Base-by-base conservation (phyloP, 345 rosid genomes). In the Populus alba region DNA sequence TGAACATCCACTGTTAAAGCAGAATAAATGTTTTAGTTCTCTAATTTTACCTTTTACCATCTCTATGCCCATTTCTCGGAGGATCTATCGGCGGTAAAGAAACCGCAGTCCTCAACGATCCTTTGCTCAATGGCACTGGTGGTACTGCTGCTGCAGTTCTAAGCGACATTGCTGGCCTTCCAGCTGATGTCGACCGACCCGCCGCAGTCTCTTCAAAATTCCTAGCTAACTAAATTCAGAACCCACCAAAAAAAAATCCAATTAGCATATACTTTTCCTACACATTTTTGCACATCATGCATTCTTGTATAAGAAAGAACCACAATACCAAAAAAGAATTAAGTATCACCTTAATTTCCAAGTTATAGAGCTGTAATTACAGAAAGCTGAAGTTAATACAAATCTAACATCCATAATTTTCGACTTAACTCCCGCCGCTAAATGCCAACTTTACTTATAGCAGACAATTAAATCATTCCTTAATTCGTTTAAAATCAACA, bases 81-180 rank as follows among this genome's bases (percentile, higher is more conserved):
- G 97, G 91, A 71, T 80, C 94, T 22, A 87, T 74, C 1, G 95
- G 92, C 22, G 89, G 93, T 68, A 90, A 77, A 38, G 92, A 86
- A 66, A 87, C 88, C 7, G 91, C 88, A 8, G 92, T 89, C 86
- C 87, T 88, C 41, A 92, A 82, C 51, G 90, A 83, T 51, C 82
- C 83, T 79, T 92, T 93, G 79, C 81, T 85, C 2, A 92, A 88
- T 4, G 90, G 92, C 33, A 89, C 86, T 71, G 90, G 86, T 20
- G 90, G 87, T 11, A 87, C 75, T 39, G 91, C 65, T 23, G 70
- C 75, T 29, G 91, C 79, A 41, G 91, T 66, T 22, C 87, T 88
- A 75, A 83, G 81, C 51, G 97, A 80, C 73, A 83, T 78, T 35
- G 92, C 33, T 49, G 92, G 76, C 81, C 92, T 85, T 76, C 91